These are phyloP conservation scores for Lasiodiplodia sp. DNA, from an alignment of 2,329 filamentous ascomycete species.

Conservation along the genomic window DNA sequence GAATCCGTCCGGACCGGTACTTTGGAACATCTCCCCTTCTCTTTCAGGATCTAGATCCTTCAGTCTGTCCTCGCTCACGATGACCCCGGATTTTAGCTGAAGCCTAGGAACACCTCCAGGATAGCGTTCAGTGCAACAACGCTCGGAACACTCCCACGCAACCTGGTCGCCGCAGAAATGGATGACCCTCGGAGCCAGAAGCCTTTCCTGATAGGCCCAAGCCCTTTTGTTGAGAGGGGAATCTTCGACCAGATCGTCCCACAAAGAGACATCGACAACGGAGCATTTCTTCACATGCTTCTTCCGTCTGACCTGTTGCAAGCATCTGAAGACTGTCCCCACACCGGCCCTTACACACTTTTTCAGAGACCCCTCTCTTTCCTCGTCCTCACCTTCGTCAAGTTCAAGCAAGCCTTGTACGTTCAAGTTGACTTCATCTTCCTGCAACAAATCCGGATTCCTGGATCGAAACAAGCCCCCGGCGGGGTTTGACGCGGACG, in stretches of 20 bases:
- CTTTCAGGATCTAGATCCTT: constrained; percentile 28
- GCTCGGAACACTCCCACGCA: constrained; percentile 36
- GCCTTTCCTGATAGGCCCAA: constrained; percentile 38
- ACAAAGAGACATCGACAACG: constrained; percentile 31
- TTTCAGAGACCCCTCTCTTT: background rate
- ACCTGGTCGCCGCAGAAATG: constrained; percentile 37
- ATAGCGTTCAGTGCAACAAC: constrained; percentile 30
- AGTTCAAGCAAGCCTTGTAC: background rate
- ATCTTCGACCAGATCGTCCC: constrained; percentile 33
- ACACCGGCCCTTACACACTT: background rate
- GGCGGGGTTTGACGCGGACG: background rate
- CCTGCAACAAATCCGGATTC: background rate
- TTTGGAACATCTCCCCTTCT: constrained; percentile 8
- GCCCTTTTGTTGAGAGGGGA: constrained; percentile 36
- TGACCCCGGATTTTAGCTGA: constrained; percentile 6
- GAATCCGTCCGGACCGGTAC: constrained; percentile 16
- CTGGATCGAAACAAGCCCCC: background rate
- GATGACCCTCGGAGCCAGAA: constrained; percentile 35
- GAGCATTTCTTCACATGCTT: constrained; percentile 27
- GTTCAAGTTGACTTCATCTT: constrained; percentile 4
- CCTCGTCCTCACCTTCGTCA: background rate
- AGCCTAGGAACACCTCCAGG: constrained; percentile 23
- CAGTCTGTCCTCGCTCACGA: constrained; percentile 19
- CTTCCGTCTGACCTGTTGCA: background rate
- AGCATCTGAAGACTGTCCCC: background rate